These are phyloP conservation scores for Myxozyma nipponensis DNA, from an alignment of 805 yeast genomes.

Conservation along the genomic window DNA sequence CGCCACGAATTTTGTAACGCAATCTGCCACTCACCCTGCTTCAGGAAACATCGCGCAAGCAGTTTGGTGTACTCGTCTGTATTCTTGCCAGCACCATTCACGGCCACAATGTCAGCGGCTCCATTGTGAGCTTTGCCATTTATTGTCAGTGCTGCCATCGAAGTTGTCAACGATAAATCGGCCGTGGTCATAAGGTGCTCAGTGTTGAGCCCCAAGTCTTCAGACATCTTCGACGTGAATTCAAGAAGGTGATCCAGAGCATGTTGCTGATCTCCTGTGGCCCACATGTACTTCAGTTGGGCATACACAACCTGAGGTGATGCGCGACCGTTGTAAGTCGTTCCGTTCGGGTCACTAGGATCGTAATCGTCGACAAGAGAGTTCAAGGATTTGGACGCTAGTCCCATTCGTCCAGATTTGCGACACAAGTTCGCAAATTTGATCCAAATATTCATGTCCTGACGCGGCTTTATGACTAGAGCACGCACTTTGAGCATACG, in stretches of 20 bases:
- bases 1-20: slow-evolving; percentile 78
- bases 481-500: slow-evolving; percentile 90
- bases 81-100: slow-evolving; percentile 41
- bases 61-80: slow-evolving; percentile 79
- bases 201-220: slow-evolving; percentile 71
- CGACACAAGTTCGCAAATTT: slow-evolving; percentile 95
- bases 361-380: slow-evolving; percentile 61
- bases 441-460: slow-evolving; percentile 97
- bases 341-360: slow-evolving; percentile 38
- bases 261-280: slow-evolving; percentile 80
- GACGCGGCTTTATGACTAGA: slow-evolving; percentile 87
- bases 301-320: slow-evolving; percentile 98
- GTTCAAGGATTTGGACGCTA: slow-evolving; percentile 89
- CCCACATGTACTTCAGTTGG: slow-evolving; percentile 95
- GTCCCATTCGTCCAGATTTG: slow-evolving; percentile 84
- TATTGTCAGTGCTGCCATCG: slow-evolving; percentile 3
- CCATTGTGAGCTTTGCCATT: slow-evolving; percentile 31
- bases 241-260: slow-evolving; percentile 83
- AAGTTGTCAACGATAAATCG: slow-evolving; percentile 49
- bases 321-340: slow-evolving; percentile 56
- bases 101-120: neutral
- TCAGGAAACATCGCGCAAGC: slow-evolving; percentile 88
- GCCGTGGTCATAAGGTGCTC: slow-evolving; percentile 85
- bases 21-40: slow-evolving; percentile 98
- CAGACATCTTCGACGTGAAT: slow-evolving; percentile 86